Percentiles rank a stretch among this genome's conserved stretches.
phyloP scores from a whole-genome alignment of 1,284 basidiomycete genomes.

The Cutaneotrichosporon sp. region DNA sequence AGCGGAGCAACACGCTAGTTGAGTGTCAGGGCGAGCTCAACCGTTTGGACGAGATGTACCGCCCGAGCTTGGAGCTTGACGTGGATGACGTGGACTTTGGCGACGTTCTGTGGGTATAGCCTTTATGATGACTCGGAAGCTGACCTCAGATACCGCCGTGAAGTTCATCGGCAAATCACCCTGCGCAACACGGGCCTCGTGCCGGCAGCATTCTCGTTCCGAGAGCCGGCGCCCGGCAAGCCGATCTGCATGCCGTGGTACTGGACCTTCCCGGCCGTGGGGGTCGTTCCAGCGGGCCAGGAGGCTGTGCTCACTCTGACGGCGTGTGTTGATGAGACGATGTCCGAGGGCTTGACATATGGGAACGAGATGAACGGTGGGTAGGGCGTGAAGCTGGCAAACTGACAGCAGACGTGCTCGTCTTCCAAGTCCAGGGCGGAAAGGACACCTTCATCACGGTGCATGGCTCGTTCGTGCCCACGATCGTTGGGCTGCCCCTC shows the following conservation, averaged over 20 bases:
- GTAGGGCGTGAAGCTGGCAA: background rate
- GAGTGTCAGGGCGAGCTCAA: conserved; percentile 45
- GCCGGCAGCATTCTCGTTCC: conserved; percentile 33
- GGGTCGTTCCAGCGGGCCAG: conserved; percentile 25
- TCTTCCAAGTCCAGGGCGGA: conserved; percentile 34
- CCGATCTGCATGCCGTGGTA: conserved; percentile 38
- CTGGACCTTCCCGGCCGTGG: conserved; percentile 33
- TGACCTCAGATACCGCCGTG: conserved; percentile 20
- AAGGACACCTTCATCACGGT: conserved; percentile 43
- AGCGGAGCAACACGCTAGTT: conserved; percentile 43
- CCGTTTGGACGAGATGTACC: conserved; percentile 49
- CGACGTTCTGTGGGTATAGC: conserved; percentile 16
- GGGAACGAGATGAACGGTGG: conserved; percentile 38
- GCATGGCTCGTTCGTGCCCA: conserved; percentile 31
- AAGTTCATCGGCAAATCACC: conserved; percentile 19
- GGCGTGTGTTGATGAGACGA: conserved; percentile 28
- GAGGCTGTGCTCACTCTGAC: conserved; percentile 24
- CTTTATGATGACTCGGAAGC: conserved; percentile 6
- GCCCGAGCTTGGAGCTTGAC: conserved; percentile 52
- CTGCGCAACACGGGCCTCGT: conserved; percentile 37
- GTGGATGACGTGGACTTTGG: conserved; percentile 51
- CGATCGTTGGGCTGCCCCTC: conserved; percentile 32
- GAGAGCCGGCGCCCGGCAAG: conserved; percentile 28
- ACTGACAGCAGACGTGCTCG: conserved; percentile 34
- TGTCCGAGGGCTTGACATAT: conserved; percentile 5